Evolutionary conservation across 2,329 filamentous ascomycete species (phyloP), one percentile per base, ranked within the genome.

Genomic region (Ophiostoma populinum): DNA sequence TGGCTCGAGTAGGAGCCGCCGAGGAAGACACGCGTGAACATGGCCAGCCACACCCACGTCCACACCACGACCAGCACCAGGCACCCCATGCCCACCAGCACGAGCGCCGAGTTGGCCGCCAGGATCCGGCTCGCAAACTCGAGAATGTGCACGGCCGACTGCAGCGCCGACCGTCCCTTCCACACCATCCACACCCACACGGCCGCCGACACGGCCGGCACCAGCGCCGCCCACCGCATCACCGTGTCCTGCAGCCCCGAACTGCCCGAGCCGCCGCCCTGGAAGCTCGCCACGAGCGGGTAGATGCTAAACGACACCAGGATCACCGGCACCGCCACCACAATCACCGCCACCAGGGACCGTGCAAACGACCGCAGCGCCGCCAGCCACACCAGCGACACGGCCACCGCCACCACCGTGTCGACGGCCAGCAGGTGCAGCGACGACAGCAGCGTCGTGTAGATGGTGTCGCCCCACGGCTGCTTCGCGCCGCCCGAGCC

Each of bases 1-100:
- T 52, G 59, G 40, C 67, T 70, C 12, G 75, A 73, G 44, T 87
- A 74, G 53, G 86, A 80, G 0, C 90, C 90, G n/a, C 82, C 83
- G 40, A 95, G 72, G 54, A 98, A 98, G 39, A 95, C 76, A 29
- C 85, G 71, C 7, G 86, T 87, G 55, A 98, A 95, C 85, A 98
- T 94, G 47, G 75, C 75, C 45, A 95, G 72, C 90, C 90, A 98
- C 6, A 80, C 55, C 90, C 90, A 98, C 0, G 86, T 94, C 79
- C 86, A 95, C 11, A 72, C 59, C 8, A 94, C 80, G 28, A 92
- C 78, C 18, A 75, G 61, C 6, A 62, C 67, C 11, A 95, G 66
- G 16, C 78, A 79, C 9, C 66, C 72, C 47, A 94, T 77, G 3
- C 90, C 90, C n/a, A 94, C 69, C 2, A 80, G 52, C 22, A 95